phyloP scores from a whole-genome alignment of 768 basidiomycete genomes.

The Steccherinum ochraceum region DNA sequence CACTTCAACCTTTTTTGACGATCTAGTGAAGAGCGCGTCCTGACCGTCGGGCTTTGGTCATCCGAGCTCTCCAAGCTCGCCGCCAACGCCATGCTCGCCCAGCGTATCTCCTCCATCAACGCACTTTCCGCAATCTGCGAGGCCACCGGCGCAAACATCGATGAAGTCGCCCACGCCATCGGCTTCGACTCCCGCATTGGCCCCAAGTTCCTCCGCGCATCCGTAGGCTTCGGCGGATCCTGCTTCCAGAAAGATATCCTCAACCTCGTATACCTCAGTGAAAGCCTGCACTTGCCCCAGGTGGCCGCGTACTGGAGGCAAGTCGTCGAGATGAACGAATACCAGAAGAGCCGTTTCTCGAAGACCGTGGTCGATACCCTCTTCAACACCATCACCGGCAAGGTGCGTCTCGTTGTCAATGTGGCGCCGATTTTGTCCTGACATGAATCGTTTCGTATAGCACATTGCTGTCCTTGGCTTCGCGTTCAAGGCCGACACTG shows the following conservation, averaged over 20 bases:
- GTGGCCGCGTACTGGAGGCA: constrained; percentile 97
- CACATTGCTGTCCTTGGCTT: constrained; percentile 95
- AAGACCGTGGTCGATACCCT: constrained; percentile 95
- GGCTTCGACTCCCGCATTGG: constrained; percentile 92
- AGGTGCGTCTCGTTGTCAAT: constrained; percentile 44
- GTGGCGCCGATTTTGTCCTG: neutral
- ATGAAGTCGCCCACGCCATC: constrained; percentile 93
- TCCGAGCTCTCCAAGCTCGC: constrained; percentile 98
- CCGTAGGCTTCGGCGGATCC: constrained; percentile 94
- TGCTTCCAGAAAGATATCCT: constrained; percentile 99
- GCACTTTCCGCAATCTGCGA: constrained; percentile 98
- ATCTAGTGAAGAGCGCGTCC: constrained; percentile 61
- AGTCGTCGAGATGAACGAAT: constrained; percentile 97
- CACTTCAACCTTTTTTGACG: constrained; percentile 3
- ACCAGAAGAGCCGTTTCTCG: constrained; percentile 95
- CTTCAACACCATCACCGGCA: constrained; percentile 97
- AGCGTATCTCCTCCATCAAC: constrained; percentile 97
- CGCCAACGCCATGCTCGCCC: constrained; percentile 98
- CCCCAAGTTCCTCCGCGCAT: constrained; percentile 91
- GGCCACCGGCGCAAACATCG: constrained; percentile 97
- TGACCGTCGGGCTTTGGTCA: constrained; percentile 97
- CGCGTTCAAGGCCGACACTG: constrained; percentile 99
- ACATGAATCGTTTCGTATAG: constrained; percentile 27
- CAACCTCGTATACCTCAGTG: constrained; percentile 95
- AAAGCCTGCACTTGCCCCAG: constrained; percentile 91